A percentile compares a stretch with the other conserved stretches of the same genome.
These are phyloP conservation scores for Fusarium sp. DNA, from an alignment of 2,329 filamentous ascomycete species.

Conservation along the genomic window DNA sequence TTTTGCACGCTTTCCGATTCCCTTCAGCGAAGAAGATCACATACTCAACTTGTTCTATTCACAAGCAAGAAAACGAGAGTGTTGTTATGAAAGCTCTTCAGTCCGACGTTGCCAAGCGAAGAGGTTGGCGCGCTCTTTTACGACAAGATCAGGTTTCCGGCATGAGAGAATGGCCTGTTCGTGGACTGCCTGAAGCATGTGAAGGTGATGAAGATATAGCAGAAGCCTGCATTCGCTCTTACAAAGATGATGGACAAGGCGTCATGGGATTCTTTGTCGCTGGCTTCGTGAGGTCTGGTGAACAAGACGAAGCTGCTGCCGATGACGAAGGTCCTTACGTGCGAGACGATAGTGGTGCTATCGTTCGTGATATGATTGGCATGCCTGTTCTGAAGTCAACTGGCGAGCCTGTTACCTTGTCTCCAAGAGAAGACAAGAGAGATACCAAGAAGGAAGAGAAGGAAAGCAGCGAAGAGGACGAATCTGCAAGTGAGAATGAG, in stretches of 20 bases:
- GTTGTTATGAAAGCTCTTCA: constrained; percentile 80
- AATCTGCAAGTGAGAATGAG: constrained; percentile 20
- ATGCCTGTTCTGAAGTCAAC: constrained; percentile 54
- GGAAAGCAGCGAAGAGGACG: constrained; percentile 20
- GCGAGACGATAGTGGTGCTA: constrained; percentile 65
- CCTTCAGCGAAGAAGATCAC: constrained; percentile 80
- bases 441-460: constrained; percentile 33
- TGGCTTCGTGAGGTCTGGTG: constrained; percentile 71
- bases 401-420: constrained; percentile 48
- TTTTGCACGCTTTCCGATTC: constrained; percentile 88
- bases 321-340: constrained; percentile 62
- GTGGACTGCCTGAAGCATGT: constrained; percentile 65
- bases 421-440: constrained; percentile 38
- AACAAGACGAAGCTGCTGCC: constrained; percentile 29
- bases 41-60: constrained; percentile 93
- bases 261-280: constrained; percentile 97
- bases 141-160: constrained; percentile 80
- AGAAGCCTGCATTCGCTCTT: constrained; percentile 83
- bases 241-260: constrained; percentile 82
- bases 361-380: constrained; percentile 57
- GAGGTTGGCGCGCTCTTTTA: constrained; percentile 82
- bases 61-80: constrained; percentile 87
- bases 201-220: constrained; percentile 65
- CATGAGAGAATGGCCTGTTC: constrained; percentile 79
- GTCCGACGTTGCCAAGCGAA: constrained; percentile 72